A percentile compares a stretch with the other conserved stretches of the same genome.
Evolutionary conservation across 441 rosid species (phyloP).

Genomic region (Erodium chrysanthum): DNA sequence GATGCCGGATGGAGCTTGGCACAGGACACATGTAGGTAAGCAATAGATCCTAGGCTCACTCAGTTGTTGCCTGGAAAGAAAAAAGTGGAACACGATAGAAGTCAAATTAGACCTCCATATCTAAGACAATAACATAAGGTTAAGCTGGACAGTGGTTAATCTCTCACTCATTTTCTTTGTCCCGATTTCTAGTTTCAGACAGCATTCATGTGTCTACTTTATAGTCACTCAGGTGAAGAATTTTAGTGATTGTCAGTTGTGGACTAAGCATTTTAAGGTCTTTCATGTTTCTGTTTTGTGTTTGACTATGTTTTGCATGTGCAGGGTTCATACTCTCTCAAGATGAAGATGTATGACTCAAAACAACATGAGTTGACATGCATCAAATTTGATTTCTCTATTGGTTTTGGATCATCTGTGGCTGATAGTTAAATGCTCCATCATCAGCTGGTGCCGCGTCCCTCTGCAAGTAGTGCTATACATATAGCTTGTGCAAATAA

Average conservation of each 20-base stretch:
- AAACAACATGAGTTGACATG: conserved; percentile 51
- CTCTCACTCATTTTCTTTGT: background rate
- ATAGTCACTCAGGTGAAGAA: no score
- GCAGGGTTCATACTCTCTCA: conserved; percentile 73
- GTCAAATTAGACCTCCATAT: no score
- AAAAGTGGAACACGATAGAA: no score
- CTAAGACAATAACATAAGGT: background rate
- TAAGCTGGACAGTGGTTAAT: background rate
- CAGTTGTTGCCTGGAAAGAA: no score
- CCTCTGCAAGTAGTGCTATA: background rate
- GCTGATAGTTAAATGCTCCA: conserved; percentile 37
- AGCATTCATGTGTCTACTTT: no score
- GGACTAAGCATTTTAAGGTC: no score
- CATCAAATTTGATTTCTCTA: conserved; percentile 52
- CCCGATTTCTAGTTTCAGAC: background rate
- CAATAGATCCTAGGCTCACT: no score
- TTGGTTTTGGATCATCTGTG: conserved; percentile 47
- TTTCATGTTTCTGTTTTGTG: no score
- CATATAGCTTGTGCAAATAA: background rate
- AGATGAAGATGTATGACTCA: conserved; percentile 66
- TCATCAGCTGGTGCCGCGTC: background rate
- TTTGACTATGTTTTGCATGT: conserved; percentile 1
- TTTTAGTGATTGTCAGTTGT: no score
- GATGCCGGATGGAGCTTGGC: no score
- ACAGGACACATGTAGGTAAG: no score